Conservation (phyloP, 129 eudicot genomes). For the Arctium lappa region DNA sequence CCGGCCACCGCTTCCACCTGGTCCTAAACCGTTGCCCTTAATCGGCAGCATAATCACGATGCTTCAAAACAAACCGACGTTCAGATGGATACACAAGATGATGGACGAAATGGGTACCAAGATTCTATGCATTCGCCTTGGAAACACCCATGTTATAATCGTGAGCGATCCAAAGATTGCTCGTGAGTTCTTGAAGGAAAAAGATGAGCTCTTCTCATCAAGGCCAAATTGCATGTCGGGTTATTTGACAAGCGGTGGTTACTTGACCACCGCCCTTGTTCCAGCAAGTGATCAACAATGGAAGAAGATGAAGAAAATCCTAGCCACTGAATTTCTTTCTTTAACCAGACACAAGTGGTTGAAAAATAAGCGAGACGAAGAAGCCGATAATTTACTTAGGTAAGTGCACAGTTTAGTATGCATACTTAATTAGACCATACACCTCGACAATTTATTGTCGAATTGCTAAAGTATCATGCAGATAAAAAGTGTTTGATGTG, state of each 20-base stretch:
- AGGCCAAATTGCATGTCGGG: constrained; percentile 27
- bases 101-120: constrained; percentile 38
- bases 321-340: constrained; percentile 16
- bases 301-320: constrained; percentile 33
- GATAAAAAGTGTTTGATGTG: too few relatives aligned
- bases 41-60: background rate
- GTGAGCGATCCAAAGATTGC: constrained; percentile 31
- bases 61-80: background rate
- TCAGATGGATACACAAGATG: constrained; percentile 37
- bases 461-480: background rate
- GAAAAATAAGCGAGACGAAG: constrained; percentile 16
- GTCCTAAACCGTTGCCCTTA: background rate
- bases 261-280: constrained; percentile 10
- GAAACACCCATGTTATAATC: constrained; percentile 18
- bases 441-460: background rate
- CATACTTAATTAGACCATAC: background rate
- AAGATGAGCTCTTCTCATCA: constrained; percentile 33
- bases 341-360: background rate
- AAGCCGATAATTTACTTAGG: constrained; percentile 31
- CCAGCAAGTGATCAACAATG: constrained; percentile 27
- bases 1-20: background rate
- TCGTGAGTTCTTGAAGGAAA: constrained; percentile 32
- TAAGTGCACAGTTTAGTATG: background rate
- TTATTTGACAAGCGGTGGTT: constrained; percentile 9
- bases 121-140: constrained; percentile 29